A percentile compares a stretch with the other conserved stretches of the same genome.
Conservation (phyloP, 2,329 filamentous ascomycete species). For the Boeremia exigua region DNA sequence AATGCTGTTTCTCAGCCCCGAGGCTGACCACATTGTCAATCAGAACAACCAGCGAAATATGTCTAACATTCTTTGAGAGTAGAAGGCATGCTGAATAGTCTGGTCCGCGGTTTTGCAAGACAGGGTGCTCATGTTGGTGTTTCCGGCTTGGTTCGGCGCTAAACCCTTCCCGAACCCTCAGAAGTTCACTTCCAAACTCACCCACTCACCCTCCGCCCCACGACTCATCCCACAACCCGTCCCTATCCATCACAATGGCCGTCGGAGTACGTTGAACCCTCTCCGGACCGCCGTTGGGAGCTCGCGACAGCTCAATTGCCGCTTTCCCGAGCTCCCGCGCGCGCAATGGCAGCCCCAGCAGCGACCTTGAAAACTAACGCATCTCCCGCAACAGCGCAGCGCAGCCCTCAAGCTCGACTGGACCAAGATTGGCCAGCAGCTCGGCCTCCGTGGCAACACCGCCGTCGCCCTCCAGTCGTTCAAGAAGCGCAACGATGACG, state of each 20-base stretch:
- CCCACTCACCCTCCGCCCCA: slow-evolving; percentile 10
- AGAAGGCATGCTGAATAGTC: background rate
- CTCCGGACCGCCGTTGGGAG: slow-evolving; percentile 23
- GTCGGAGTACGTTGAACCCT: slow-evolving; percentile 49
- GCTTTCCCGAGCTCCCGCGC: slow-evolving; percentile 32
- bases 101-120: background rate
- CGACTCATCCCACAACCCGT: slow-evolving; percentile 39
- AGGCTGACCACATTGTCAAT: background rate
- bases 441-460: slow-evolving; percentile 95
- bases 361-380: slow-evolving; percentile 41
- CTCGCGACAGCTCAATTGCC: slow-evolving; percentile 37
- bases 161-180: slow-evolving; percentile 7
- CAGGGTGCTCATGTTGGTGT: background rate
- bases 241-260: slow-evolving; percentile 52
- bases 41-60: background rate
- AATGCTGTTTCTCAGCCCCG: no score
- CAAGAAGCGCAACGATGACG: slow-evolving; percentile 99
- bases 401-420: slow-evolving; percentile 99
- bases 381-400: slow-evolving; percentile 73
- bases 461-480: slow-evolving; percentile 89
- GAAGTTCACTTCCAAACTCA: slow-evolving; percentile 16
- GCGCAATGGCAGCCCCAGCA: slow-evolving; percentile 38
- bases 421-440: slow-evolving; percentile 90
- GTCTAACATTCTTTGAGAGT: background rate
- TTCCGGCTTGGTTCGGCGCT: slow-evolving; percentile 10